Evolutionary conservation across 129 eudicot species (phyloP), one percentile per base, ranked within the genome.

Genomic region (Lactuca sativa): DNA sequence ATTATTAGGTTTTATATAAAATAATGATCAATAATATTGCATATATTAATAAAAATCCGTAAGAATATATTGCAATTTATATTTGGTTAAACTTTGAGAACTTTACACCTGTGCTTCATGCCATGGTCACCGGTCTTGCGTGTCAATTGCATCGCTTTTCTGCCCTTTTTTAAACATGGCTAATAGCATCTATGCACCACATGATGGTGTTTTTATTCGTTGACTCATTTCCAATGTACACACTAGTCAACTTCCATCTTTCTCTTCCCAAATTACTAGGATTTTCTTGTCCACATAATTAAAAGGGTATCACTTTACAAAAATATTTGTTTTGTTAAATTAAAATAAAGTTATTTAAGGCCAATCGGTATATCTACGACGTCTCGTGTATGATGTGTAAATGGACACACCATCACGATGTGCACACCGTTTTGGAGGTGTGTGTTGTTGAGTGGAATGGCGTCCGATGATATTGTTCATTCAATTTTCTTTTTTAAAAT

Each of bases 151-250:
- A 48, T 30, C 13, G 4, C 60, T 56, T 56, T 73, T 72, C 9
- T 15, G 47, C 52, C 31, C 6, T 40, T 36, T 36, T 21, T 40
- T 5, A 7, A n/a, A 18, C 36, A 11, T 57, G 32, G 56, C 69
- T 69, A 62, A 62, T 59, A 61, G 62, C 58, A 38, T 60, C 55
- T 67, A 69, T 74, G 60, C 74, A 66, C 54, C 52, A 14, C 68
- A 49, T 62, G 18, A 61, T 51, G 40, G 32, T 48, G 13, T 3
- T 3, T 33, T 33, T 15, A 15, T 7, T 72, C 14, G 69, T 72
- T 61, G 77, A 72, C 77, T 72, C 69, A 36, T 38, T 37, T 53
- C 56, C 25, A 37, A 12, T 33, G 36, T 62, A 21, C 70, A 62
- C 68, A 37, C 73, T 7, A 54, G 48, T 64, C 77, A 62, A 73